These are phyloP conservation scores for Chlamydomonas reinhardtii DNA, from an alignment of 163 green algal species.

Conservation along the genomic window DNA sequence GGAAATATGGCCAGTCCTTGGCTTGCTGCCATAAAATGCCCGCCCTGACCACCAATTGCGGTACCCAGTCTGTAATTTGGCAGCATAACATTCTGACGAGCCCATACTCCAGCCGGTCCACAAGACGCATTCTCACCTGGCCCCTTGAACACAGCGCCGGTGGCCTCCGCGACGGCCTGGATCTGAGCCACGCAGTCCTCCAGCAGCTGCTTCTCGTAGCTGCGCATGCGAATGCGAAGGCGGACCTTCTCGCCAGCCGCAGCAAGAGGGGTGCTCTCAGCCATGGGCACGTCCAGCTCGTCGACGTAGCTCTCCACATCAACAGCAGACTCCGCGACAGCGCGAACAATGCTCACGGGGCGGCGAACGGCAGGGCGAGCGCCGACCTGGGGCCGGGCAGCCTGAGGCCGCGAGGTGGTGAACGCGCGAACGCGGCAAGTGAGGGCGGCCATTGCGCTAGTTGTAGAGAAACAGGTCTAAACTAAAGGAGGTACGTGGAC, in stretches of 20 bases:
- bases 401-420: constrained; percentile 47
- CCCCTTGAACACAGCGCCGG: constrained; percentile 65
- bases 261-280: constrained; percentile 2
- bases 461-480: background rate
- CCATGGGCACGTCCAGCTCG: constrained; percentile 43
- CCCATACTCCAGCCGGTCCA: too few species aligned
- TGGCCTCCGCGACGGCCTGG: constrained; percentile 57
- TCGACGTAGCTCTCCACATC: constrained; percentile 39
- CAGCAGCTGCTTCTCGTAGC: constrained; percentile 70
- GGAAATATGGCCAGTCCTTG: too few species aligned
- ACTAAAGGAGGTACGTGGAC: too few species aligned
- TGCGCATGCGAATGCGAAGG: constrained; percentile 73
- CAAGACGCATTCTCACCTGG: constrained; percentile 31
- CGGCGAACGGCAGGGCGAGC: constrained; percentile 1
- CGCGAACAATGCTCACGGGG: background rate
- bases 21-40: too few species aligned
- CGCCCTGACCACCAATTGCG: too few species aligned
- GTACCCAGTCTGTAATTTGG: too few species aligned
- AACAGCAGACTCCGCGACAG: constrained; percentile 11
- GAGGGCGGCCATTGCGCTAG: constrained; percentile 38
- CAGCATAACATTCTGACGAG: too few species aligned
- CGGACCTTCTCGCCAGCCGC: constrained; percentile 56
- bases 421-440: constrained; percentile 42
- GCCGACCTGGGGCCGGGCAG: constrained; percentile 24
- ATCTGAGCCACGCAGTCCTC: constrained; percentile 59